Evolutionary conservation across 23 red algal species (phyloP).

Genomic region (Gracilaria gracilis): DNA sequence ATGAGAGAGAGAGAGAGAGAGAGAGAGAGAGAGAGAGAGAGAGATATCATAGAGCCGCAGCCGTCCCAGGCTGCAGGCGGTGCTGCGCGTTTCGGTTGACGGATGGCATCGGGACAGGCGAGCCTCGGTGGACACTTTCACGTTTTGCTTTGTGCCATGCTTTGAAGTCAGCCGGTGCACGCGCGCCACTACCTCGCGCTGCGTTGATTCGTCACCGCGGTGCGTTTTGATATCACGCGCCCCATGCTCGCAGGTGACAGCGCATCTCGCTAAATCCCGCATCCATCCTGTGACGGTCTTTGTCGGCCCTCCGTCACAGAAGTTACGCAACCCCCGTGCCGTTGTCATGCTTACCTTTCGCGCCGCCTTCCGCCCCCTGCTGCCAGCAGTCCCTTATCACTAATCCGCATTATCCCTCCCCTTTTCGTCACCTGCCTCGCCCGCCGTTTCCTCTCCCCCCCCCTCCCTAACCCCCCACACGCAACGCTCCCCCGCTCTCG

Average conservation of each 20-base stretch:
- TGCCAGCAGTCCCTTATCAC: background rate
- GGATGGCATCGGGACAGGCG: too few species aligned
- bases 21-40: too few species aligned
- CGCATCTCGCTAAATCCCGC: constrained; percentile 17
- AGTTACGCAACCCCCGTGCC: background rate
- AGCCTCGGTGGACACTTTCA: too few species aligned
- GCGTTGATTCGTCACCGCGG: constrained; percentile 9
- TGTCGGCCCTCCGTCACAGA: background rate
- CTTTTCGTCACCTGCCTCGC: background rate
- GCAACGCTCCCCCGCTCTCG: too few species aligned
- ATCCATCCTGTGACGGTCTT: background rate
- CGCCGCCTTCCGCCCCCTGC: background rate
- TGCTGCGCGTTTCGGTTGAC: background rate
- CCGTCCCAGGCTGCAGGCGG: too few species aligned
- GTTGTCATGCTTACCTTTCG: background rate
- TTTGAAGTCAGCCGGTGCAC: background rate
- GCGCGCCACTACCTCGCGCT: background rate
- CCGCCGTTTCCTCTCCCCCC: background rate
- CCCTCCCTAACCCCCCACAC: too few species aligned
- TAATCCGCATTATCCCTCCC: background rate
- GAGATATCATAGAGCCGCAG: too few species aligned
- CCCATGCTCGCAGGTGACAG: constrained; percentile 6
- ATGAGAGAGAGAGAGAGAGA: too few species aligned
- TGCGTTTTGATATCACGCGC: constrained; percentile 2
- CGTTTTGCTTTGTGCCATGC: background rate